Evolutionary conservation across 2,329 filamentous ascomycete genomes (phyloP).

Genomic region (Botrytis tulipae): DNA sequence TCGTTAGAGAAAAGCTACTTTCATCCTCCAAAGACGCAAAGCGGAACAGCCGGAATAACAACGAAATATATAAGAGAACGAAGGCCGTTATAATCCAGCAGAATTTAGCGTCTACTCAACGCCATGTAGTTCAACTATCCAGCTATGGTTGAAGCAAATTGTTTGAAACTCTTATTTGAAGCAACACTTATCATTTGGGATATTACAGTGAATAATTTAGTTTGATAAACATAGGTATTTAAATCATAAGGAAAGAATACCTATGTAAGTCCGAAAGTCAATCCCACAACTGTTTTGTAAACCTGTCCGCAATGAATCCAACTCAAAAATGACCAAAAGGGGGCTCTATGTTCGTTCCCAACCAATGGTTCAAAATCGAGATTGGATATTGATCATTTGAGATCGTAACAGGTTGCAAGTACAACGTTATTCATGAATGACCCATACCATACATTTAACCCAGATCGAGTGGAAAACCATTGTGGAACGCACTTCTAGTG

Average conservation of each 20-base stretch:
- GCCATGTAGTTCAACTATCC: not conserved
- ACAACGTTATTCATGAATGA: too few species aligned
- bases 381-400: not conserved
- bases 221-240: not conserved
- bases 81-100: too few species aligned
- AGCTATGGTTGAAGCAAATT: not conserved
- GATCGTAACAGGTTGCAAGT: not conserved
- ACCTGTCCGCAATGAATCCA: not conserved
- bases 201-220: not conserved
- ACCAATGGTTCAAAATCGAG: not conserved
- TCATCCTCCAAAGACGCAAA: not conserved
- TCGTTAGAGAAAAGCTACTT: not conserved
- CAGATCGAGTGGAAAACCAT: not conserved
- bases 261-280: not conserved
- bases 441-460: accelerated
- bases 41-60: not conserved
- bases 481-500: not conserved
- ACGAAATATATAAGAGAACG: not conserved
- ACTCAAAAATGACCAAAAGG: not conserved
- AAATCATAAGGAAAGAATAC: not conserved
- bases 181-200: not conserved
- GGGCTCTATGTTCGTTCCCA: not conserved
- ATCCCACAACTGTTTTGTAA: not conserved
- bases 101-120: not conserved
- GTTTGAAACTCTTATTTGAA: not conserved